A percentile compares a stretch with the other conserved stretches of the same genome.
These are phyloP conservation scores for Saccharomyces hybrid DNA, from an alignment of 1,139 yeast species.

Conservation along the genomic window DNA sequence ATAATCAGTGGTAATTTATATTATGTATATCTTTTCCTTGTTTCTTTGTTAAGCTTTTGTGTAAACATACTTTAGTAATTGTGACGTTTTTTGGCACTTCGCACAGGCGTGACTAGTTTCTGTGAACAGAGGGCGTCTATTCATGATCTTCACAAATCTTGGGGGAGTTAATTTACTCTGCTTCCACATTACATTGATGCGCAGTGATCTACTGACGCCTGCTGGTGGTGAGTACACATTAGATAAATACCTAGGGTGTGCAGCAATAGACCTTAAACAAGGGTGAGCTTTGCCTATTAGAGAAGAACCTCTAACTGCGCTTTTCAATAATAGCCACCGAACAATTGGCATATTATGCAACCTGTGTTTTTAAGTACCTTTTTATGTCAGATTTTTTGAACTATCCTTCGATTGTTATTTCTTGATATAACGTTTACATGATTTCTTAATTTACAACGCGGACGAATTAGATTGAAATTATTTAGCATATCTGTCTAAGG, in stretches of 20 bases:
- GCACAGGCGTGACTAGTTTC: constrained; percentile 11
- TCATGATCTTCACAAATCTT: neutral
- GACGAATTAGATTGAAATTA: neutral
- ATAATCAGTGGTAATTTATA: neutral
- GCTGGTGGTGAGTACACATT: neutral
- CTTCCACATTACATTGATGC: neutral
- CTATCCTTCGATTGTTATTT: neutral
- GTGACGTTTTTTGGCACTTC: constrained; percentile 12
- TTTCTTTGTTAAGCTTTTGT: constrained; percentile 6
- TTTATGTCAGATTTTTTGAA: neutral
- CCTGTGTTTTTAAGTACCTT: constrained; percentile 2
- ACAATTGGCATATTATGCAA: neutral
- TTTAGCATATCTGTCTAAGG: neutral
- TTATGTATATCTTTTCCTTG: constrained; percentile 6
- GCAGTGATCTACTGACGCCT: neutral
- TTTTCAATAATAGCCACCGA: neutral
- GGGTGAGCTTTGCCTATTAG: neutral
- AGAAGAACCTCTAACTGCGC: neutral
- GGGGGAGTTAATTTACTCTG: neutral
- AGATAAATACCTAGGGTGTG: neutral
- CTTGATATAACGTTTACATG: neutral
- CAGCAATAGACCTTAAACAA: neutral
- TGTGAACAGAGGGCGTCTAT: constrained; percentile 8
- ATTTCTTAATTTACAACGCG: neutral
- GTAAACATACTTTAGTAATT: neutral